Evolutionary conservation across 2,329 filamentous ascomycete species (phyloP).

Genomic region (Thielaviopsis punctulata): DNA sequence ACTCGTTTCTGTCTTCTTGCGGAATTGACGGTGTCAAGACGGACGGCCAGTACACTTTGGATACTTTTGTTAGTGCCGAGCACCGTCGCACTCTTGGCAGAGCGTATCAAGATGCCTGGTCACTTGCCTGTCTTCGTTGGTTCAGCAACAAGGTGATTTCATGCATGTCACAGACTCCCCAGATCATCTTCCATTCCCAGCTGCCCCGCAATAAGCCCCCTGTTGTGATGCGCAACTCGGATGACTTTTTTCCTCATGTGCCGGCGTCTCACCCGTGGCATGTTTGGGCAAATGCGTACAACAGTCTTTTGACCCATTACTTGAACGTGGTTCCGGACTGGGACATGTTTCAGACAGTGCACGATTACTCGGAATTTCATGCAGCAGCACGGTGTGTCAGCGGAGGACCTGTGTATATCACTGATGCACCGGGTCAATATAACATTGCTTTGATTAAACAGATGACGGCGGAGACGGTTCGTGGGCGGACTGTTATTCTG

Average conservation of each 20-base stretch:
- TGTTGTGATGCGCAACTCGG: slow-evolving; percentile 69
- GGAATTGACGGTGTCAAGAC: slow-evolving; percentile 84
- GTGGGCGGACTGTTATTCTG: slow-evolving; percentile 62
- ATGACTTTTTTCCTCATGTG: slow-evolving; percentile 78
- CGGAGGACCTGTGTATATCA: slow-evolving; percentile 88
- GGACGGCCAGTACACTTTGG: slow-evolving; percentile 80
- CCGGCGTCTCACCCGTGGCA: slow-evolving; percentile 81
- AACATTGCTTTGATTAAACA: slow-evolving; percentile 57
- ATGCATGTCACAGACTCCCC: slow-evolving; percentile 86
- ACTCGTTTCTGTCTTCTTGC: slow-evolving; percentile 53
- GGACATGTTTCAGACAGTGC: slow-evolving; percentile 52
- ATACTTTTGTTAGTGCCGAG: slow-evolving; percentile 51
- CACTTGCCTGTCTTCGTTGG: slow-evolving; percentile 55
- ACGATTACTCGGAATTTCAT: slow-evolving; percentile 63
- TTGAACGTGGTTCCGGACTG: slow-evolving; percentile 76
- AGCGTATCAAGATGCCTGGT: slow-evolving; percentile 76
- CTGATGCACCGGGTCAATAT: slow-evolving; percentile 72
- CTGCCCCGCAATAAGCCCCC: slow-evolving; percentile 58
- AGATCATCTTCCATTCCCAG: slow-evolving; percentile 72
- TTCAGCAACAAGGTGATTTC: slow-evolving; percentile 68
- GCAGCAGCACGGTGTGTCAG: slow-evolving; percentile 79
- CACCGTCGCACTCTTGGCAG: slow-evolving; percentile 55
- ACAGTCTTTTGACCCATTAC: slow-evolving; percentile 63
- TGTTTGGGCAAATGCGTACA: slow-evolving; percentile 86
- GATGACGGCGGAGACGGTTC: slow-evolving; percentile 59